These are phyloP conservation scores for Trichoderma gracile DNA, from an alignment of 2,329 filamentous ascomycete species.

Conservation along the genomic window DNA sequence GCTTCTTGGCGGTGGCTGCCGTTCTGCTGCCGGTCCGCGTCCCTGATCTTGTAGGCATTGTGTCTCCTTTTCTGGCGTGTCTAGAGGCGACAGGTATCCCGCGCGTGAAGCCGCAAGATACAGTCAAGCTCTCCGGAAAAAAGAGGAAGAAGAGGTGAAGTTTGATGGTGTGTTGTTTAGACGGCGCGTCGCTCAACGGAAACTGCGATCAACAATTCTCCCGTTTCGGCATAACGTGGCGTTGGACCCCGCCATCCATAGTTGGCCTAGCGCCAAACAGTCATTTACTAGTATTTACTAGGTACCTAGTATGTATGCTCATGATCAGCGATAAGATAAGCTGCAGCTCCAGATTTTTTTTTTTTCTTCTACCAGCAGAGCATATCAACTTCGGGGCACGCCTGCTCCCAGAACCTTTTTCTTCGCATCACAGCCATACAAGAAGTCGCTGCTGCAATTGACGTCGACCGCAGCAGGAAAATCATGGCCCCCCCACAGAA, in stretches of 20 bases:
- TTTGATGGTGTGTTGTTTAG: constrained; percentile 26
- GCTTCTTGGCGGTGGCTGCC: constrained; percentile 46
- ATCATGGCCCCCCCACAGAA: constrained; percentile 37
- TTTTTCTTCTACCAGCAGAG: constrained; percentile 12
- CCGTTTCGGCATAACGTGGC: constrained; percentile 23
- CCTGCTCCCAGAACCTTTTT: neutral
- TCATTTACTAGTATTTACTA: neutral
- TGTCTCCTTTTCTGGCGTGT: neutral
- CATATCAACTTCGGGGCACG: neutral
- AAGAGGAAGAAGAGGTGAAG: neutral
- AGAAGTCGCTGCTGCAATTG: constrained; percentile 4
- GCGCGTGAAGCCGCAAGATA: neutral
- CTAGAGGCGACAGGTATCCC: neutral
- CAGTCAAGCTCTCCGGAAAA: neutral
- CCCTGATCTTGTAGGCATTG: constrained; percentile 54
- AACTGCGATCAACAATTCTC: constrained; percentile 27
- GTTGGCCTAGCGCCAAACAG: neutral
- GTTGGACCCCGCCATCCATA: constrained; percentile 24
- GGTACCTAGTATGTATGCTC: no score
- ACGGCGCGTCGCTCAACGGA: constrained; percentile 14
- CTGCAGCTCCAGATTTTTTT: constrained; percentile 22
- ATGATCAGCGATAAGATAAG: constrained; percentile 21
- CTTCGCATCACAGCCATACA: neutral
- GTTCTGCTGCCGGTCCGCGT: constrained; percentile 50
- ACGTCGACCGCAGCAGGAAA: neutral